Evolutionary conservation across 106 monocot genomes (phyloP).

Genomic region (Allium sativum): DNA sequence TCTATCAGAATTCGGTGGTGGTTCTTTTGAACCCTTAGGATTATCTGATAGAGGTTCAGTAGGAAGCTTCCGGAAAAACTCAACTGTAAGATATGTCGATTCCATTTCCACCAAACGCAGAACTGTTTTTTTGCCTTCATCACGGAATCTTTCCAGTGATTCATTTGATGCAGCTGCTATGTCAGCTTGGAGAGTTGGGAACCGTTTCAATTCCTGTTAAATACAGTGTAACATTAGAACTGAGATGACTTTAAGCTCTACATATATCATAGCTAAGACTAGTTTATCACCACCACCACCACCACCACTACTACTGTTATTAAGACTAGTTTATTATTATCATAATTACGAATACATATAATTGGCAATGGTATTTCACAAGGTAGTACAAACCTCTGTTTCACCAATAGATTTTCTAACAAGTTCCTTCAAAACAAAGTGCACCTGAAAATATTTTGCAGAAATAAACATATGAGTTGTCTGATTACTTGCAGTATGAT

Average conservation of each 20-base stretch:
- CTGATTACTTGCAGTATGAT: too few relatives aligned
- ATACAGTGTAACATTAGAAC: not conserved
- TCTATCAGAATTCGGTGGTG: constrained; percentile 25
- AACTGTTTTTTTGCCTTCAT: constrained; percentile 76
- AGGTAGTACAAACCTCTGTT: constrained; percentile 43
- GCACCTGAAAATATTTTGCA: constrained; percentile 41
- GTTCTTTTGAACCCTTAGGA: constrained; percentile 29
- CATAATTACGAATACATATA: too few relatives aligned
- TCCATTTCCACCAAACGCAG: constrained; percentile 86
- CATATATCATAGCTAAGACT: too few relatives aligned
- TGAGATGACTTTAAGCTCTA: too few relatives aligned
- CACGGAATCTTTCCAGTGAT: constrained; percentile 78
- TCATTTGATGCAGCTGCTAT: constrained; percentile 90
- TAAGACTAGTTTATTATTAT: too few relatives aligned
- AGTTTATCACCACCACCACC: too few relatives aligned
- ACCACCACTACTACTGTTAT: too few relatives aligned
- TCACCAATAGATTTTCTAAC: constrained; percentile 80
- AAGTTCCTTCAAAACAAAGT: constrained; percentile 86
- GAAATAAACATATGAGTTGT: too few relatives aligned
- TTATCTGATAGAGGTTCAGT: constrained; percentile 47
- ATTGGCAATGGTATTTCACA: too few relatives aligned
- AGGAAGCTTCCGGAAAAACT: constrained; percentile 86
- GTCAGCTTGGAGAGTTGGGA: constrained; percentile 80
- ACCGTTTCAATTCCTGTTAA: constrained; percentile 72
- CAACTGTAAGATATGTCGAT: constrained; percentile 79